Base-by-base conservation (phyloP, 352 stramenopile species). In the Albugo laibachii region DNA sequence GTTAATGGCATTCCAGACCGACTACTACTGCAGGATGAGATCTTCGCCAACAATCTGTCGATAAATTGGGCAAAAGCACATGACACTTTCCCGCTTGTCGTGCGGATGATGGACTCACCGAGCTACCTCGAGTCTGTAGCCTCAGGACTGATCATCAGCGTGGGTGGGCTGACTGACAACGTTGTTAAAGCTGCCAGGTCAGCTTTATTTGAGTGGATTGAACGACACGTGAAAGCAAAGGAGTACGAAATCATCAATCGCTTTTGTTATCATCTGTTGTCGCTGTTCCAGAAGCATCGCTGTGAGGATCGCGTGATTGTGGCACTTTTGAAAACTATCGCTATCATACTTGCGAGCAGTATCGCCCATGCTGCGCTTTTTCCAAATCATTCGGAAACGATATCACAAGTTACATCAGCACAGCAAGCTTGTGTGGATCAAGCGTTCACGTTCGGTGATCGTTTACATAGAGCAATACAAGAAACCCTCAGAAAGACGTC, bases 141-240 rank as follows among this genome's bases (percentile, higher is more conserved):
- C 6, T 68, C 68, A 37, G 95, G 95, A 1, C 66, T 98, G 2
- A 64, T 97, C 11, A 61, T 98, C 8, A 97, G 86, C 56, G 84
- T 97, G 8, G 95, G 95, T 39, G 91, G 89, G 10, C 64, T 98
- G 20, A 97, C 85, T 12, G 91, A 98, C 62, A 95, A 73, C 48
- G 85, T 97, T 6, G 82, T 87, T 13, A 87, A 84, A 55, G 73
- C 79, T 11, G 85, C 75, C 0, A 80, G 79, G 49, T 34, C 31
- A 0, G 62, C 71, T 3, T 56, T 83, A 16, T 80, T 85, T 43
- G 59, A 70, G 5, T 86, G 71, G 73, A 44, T 83, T 12, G 62
- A 68, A 2, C 18, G 38, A 0, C 68, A 84, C 39, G 42, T 65
- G 8, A 56, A 70, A 20, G 55, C 66, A 0, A 73, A 79, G 41